Evolutionary conservation across 106 monocot species (phyloP).

Genomic region (Vanilla planifolia): DNA sequence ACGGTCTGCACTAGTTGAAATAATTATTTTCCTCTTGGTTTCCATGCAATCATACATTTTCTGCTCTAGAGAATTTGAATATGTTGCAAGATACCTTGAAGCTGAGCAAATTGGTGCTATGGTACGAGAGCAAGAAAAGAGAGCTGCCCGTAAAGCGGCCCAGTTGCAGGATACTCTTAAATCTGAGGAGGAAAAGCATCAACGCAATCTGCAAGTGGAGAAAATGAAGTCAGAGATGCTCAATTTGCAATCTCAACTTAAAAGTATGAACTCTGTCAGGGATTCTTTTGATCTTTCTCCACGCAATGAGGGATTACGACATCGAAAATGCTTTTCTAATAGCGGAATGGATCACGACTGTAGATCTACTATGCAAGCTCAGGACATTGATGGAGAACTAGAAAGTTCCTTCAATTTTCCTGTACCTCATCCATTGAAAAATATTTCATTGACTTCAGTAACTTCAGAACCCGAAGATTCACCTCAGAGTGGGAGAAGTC

Average conservation of each 20-base stretch:
- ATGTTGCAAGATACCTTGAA: slow-evolving; percentile 93
- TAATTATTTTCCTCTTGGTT: slow-evolving; percentile 86
- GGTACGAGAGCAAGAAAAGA: slow-evolving; percentile 92
- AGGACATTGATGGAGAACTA: slow-evolving; percentile 13
- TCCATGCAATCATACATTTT: slow-evolving; percentile 97
- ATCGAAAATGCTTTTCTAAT: slow-evolving; percentile 34
- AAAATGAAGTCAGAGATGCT: slow-evolving; percentile 98
- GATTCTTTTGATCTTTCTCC: slow-evolving; percentile 28
- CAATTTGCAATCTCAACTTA: slow-evolving; percentile 79
- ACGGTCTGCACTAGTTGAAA: slow-evolving; percentile 91
- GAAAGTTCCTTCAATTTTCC: slow-evolving; percentile 33
- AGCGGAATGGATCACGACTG: slow-evolving; percentile 15
- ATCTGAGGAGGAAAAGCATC: slow-evolving; percentile 69
- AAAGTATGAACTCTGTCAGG: slow-evolving; percentile 40
- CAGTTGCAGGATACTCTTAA: slow-evolving; percentile 77
- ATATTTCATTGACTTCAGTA: slow-evolving; percentile 13
- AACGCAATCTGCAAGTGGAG: slow-evolving; percentile 85
- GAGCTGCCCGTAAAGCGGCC: slow-evolving; percentile 81
- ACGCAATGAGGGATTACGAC: slow-evolving; percentile 39
- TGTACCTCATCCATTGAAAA: slow-evolving; percentile 23
- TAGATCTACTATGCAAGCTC: slow-evolving; percentile 16
- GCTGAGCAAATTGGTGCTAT: slow-evolving; percentile 90
- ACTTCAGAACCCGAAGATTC: slow-evolving; percentile 32
- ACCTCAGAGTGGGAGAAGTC: slow-evolving; percentile 34
- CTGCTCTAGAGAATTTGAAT: slow-evolving; percentile 72